A percentile compares a stretch with the other conserved stretches of the same genome.
phyloP scores from a whole-genome alignment of 495 filamentous ascomycete genomes.

The Penicillium longicatenatum region DNA sequence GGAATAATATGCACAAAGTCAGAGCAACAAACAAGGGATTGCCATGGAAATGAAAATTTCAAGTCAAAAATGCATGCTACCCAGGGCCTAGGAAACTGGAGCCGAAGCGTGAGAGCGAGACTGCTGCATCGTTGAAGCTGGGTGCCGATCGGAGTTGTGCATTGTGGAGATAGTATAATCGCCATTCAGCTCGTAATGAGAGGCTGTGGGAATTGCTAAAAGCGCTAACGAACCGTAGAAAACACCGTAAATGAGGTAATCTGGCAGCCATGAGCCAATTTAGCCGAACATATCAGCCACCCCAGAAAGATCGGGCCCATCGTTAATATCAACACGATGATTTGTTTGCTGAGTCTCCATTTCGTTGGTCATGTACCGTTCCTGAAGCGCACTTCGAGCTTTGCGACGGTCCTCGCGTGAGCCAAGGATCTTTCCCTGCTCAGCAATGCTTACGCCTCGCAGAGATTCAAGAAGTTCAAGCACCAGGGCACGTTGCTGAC shows the following conservation, averaged over 20 bases:
- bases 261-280: background rate
- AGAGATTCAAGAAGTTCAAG: constrained; percentile 85
- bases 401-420: constrained; percentile 54
- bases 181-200: background rate
- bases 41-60: background rate
- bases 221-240: background rate
- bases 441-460: constrained; percentile 85
- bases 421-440: constrained; percentile 78
- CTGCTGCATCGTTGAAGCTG: background rate
- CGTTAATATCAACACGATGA: constrained; percentile 53
- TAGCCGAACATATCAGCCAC: constrained; percentile 70
- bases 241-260: background rate
- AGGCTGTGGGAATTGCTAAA: background rate
- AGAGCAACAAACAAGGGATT: background rate
- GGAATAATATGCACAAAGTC: background rate
- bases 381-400: constrained; percentile 51
- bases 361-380: constrained; percentile 56
- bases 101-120: background rate
- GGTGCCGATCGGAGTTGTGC: background rate
- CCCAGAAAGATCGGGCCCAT: constrained; percentile 62
- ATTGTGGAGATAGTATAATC: background rate
- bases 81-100: background rate
- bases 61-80: background rate
- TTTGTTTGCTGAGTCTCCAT: constrained; percentile 49
- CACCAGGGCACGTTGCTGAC: constrained; percentile 79